Base-by-base conservation (phyloP, 768 basidiomycete species). In the Mycena galericulata region DNA sequence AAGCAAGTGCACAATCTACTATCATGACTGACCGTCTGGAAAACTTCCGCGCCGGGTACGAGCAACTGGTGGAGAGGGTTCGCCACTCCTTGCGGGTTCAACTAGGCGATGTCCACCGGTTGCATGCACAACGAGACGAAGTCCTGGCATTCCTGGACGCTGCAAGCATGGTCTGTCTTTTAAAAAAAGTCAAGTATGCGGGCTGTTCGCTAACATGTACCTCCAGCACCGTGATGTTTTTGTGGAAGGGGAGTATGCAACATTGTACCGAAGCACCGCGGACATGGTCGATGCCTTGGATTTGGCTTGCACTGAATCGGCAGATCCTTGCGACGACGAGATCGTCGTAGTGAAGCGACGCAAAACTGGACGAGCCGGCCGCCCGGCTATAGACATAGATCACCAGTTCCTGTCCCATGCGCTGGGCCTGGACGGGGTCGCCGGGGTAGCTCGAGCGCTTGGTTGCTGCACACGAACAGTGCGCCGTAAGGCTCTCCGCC, bases 71-170 rank as follows among this genome's bases (percentile, higher is more conserved):
- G 29, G 10, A 40, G 38, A 38, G 69, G 61, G 26, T 27, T 17
- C 10, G 34, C n/a, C 22, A 2, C 10, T 17, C 49, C 24, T 18
- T 50, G 8, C 47, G 41, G 34, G 6, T 51, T 49, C 32, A 62
- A 18, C 29, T 50, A 10, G 47, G 47, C 2, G 47, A 50, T 24
- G 36, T 53, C 56, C 12, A 30, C 22, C n/a, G 34, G 40, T 17
- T 12, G 7, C 15, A 46, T 50, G 18, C 50, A 53, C 22, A 57
- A 59, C 18, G 47, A 55, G 68, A 72, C 46, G 40, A 58, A 3
- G 71, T 63, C 15, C 51, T 74, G 0, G 69, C 70, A 30, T 45
- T 18, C 9, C 18, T 49, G 8, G 51, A 70, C 5, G 26, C 20
- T 4, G 46, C 38, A 3, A 24, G 26, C 8, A n/a, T 8, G 45